Base-by-base conservation (phyloP, 768 basidiomycete species). In the Suillus spraguei region DNA sequence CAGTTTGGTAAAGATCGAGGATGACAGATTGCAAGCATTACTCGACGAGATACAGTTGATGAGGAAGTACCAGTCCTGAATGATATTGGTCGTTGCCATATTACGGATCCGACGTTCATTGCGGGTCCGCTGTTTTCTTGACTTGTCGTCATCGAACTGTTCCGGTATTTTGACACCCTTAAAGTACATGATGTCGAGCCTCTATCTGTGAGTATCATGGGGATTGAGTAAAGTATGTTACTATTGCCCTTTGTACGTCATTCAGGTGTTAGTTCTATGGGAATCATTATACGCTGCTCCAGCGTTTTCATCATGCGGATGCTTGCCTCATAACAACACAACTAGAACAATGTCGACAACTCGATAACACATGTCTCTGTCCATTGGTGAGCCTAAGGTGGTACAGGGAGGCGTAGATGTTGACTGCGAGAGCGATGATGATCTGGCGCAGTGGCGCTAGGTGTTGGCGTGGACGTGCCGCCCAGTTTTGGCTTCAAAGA, bases 41-140 rank as follows among this genome's bases (percentile, higher is more conserved):
- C 82, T 97, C 5, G 89, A 92, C 70, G 92, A 95, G 72, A 94
- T 97, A 50, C 91, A 94, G 72, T 92, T 90, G 28, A 89, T 94
- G 86, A 83, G 94, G 71, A 93, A 93, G 78, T 94, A 91, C 83
- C 94, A 96, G 76, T 82, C 90, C 67, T 93, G 75, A 83, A 41
- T 11, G 55, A 55, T 56, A 17, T 24, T 16, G 54, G 55, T 56
- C 24, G 38, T 28, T 20, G 20, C 28, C 5, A 38, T 38, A 24
- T n/a, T 24, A 17, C 28, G 28, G 28, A 28, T 59, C 8, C 17
- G 28, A 24, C 33, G 9, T 39, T 11, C 16, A 32, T 61, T 5
- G 38, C 8, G 14, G 32, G 54, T 61, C 35, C 14, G 32, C 17
- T 24, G 39, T 39, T 41, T 53, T 33, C 53, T 3, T 62, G 33